Base-by-base conservation (phyloP, 441 rosid species). In the Hura crepitans region DNA sequence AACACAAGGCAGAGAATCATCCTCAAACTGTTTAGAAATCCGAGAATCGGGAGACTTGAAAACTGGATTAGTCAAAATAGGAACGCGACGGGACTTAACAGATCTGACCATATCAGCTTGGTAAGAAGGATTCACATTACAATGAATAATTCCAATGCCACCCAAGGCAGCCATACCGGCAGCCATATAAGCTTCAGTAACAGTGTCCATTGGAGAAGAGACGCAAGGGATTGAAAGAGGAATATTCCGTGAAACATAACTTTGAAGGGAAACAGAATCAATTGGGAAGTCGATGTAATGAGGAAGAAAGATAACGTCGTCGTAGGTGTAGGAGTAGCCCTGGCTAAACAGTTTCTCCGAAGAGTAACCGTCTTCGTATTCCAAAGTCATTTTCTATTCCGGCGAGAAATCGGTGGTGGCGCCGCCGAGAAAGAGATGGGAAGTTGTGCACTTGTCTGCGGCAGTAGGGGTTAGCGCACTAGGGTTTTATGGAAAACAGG, bases 131-230 rank as follows among this genome's bases (percentile, higher is more conserved):
- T 83, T 57, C 63, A 78, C 74, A 73, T 91, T 94, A 75, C 85
- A 87, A 77, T 91, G 96, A n/a, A 88, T 78, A 70, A 91, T 76
- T 39, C 93, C 96, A 25, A 94, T 88, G 20, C 91, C 91, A 0
- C 98, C 97, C 7, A 91, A 80, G 0, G 96, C 89, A 15, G 98
- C 97, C 93, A 94, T 87, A 39, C 96, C 83, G 51, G 95, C 77
- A 23, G 97, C 97, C 97, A 89, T 91, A 80, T 83, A 75, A 13
- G 97, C 82, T 77, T 91, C 98, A 0, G 96, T 86, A 5, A 94
- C 98, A 8, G 98, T 94, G 79, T 94, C 98, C 98, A 94, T 91
- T 0, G 97, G 98, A 11, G 97, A 94, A 64, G 98, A 83, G 31
- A 94, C 97, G 70, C 92, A 94, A 0, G 98, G 98, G 74, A 85